Conservation (phyloP, 352 stramenopile species). For the Phytophthora hibernalis region DNA sequence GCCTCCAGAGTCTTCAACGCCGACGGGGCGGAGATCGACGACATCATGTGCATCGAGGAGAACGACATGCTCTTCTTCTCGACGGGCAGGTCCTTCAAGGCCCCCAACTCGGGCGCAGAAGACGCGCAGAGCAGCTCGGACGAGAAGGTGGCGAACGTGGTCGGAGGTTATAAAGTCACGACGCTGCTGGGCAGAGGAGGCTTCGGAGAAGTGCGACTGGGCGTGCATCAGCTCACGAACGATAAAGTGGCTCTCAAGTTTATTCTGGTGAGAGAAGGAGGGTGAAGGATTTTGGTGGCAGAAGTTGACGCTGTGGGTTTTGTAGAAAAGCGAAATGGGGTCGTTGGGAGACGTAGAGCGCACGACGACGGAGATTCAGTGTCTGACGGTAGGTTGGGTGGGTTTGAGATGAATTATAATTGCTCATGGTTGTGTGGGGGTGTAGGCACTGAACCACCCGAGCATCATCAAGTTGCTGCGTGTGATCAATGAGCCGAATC, state of each 20-base stretch:
- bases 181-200: slow-evolving; percentile 80
- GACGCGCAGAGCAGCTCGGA: slow-evolving; percentile 50
- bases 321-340: slow-evolving; percentile 87
- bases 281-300: neutral
- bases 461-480: slow-evolving; percentile 90
- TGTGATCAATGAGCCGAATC: slow-evolving; percentile 87
- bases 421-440: slow-evolving; percentile 9
- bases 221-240: slow-evolving; percentile 85
- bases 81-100: slow-evolving; percentile 78
- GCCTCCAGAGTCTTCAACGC: slow-evolving; percentile 87
- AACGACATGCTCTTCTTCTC: slow-evolving; percentile 92
- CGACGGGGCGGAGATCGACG: slow-evolving; percentile 86
- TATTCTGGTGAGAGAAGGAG: slow-evolving; percentile 55
- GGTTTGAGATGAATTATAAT: neutral
- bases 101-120: slow-evolving; percentile 59
- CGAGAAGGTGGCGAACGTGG: slow-evolving; percentile 71
- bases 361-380: slow-evolving; percentile 90
- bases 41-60: slow-evolving; percentile 93
- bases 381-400: slow-evolving; percentile 58
- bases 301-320: neutral
- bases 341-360: slow-evolving; percentile 88
- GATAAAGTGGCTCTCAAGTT: slow-evolving; percentile 91
- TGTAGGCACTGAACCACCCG: slow-evolving; percentile 80
- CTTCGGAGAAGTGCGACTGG: slow-evolving; percentile 82
- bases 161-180: slow-evolving; percentile 84